A percentile compares a stretch with the other conserved stretches of the same genome.
These are phyloP conservation scores for Aspergillus terreus DNA, from an alignment of 2,329 filamentous ascomycete species.

Conservation along the genomic window DNA sequence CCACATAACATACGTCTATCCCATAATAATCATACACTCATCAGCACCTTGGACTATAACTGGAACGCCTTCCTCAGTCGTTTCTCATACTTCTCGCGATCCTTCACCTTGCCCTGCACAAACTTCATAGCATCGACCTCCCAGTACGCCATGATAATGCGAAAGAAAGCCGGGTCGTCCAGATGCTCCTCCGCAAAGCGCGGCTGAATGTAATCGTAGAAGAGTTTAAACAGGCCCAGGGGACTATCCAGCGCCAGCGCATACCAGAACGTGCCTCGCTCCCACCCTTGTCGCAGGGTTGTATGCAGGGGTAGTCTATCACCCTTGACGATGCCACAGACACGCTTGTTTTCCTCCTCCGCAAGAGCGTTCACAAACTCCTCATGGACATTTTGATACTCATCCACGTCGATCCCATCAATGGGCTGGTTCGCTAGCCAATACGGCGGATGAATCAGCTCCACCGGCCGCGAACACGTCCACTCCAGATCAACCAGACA, in stretches of 20 bases:
- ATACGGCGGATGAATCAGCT: slow-evolving; percentile 22
- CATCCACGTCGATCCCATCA: slow-evolving; percentile 11
- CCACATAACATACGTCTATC: not conserved
- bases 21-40: not conserved
- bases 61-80: not conserved
- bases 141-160: not conserved
- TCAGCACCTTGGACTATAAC: not conserved
- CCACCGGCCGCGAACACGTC: slow-evolving; percentile 21
- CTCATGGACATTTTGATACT: slow-evolving; percentile 1
- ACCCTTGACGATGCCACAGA: not conserved
- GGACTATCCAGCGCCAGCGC: not conserved
- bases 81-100: not conserved
- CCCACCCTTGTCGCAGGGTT: not conserved
- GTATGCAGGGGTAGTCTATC: not conserved
- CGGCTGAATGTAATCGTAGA: slow-evolving; percentile 1
- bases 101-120: not conserved
- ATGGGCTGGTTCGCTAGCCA: slow-evolving; percentile 23
- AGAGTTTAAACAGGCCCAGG: not conserved
- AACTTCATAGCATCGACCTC: not conserved
- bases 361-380: slow-evolving; percentile 9
- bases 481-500: slow-evolving; percentile 25
- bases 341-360: not conserved
- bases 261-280: slow-evolving; percentile 1
- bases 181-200: not conserved
- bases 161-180: not conserved